Evolutionary conservation across 2,329 filamentous ascomycete genomes (phyloP).

Genomic region (Trichophyton rubrum): DNA sequence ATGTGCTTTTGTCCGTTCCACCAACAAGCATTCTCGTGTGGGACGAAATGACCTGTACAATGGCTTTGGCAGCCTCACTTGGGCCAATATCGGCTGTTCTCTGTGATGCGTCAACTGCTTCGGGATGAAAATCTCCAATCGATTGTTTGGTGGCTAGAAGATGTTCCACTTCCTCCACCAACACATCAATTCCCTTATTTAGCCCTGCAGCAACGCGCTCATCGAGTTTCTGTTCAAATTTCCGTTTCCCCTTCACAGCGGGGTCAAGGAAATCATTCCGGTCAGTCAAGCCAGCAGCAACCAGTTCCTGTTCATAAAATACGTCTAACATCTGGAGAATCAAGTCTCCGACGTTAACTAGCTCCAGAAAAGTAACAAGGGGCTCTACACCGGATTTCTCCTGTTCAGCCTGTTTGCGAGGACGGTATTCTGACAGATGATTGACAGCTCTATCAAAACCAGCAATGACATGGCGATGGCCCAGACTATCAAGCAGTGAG

Average conservation of each 20-base stretch:
- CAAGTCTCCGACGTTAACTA: constrained; percentile 94
- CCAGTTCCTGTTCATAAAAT: constrained; percentile 92
- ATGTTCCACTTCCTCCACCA: constrained; percentile 98
- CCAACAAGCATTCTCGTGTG: constrained; percentile 90
- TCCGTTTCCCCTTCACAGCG: constrained; percentile 88
- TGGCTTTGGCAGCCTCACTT: constrained; percentile 62
- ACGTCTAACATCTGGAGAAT: constrained; percentile 99
- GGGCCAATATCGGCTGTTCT: constrained; percentile 44
- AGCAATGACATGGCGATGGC: constrained; percentile 74
- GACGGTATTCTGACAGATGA: constrained; percentile 83
- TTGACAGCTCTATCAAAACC: constrained; percentile 88
- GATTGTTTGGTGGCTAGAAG: constrained; percentile 77
- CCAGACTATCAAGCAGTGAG: constrained; percentile 67
- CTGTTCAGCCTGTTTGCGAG: constrained; percentile 57
- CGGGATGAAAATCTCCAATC: constrained; percentile 82
- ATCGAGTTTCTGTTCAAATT: constrained; percentile 96
- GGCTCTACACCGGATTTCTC: constrained; percentile 69
- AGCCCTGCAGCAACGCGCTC: constrained; percentile 90
- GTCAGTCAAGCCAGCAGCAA: constrained; percentile 69
- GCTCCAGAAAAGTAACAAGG: constrained; percentile 86
- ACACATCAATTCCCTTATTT: constrained; percentile 93
- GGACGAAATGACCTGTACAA: constrained; percentile 73
- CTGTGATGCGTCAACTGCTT: constrained; percentile 24
- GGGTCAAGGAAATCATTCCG: constrained; percentile 90
- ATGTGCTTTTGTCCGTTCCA: constrained; percentile 93